Conservation (phyloP, 1,139 yeast species). For the Pichia sp. region DNA sequence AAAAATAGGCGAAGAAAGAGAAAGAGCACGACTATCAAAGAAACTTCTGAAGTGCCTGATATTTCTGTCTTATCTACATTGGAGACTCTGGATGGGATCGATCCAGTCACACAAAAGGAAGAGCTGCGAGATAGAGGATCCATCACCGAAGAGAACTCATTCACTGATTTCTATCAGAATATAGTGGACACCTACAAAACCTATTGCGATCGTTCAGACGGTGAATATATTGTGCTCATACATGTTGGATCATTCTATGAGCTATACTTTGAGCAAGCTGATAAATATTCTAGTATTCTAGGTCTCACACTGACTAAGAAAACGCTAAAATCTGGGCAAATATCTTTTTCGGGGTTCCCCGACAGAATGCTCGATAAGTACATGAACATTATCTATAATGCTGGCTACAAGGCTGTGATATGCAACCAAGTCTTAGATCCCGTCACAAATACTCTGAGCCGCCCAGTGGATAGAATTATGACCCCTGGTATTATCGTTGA, state of each 20-base stretch:
- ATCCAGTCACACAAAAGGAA: too few relatives aligned
- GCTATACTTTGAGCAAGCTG: slow-evolving; percentile 83
- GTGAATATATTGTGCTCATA: slow-evolving; percentile 67
- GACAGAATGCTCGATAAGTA: slow-evolving; percentile 62
- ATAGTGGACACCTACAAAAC: slow-evolving; percentile 38
- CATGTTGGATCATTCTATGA: slow-evolving; percentile 93
- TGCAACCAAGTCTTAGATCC: slow-evolving; percentile 55
- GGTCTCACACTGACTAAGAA: slow-evolving; percentile 55
- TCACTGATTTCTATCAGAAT: slow-evolving; percentile 25
- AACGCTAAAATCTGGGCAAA: slow-evolving; percentile 38
- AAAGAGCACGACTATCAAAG: too few relatives aligned
- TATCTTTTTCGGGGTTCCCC: slow-evolving; percentile 94
- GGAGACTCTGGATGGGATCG: too few relatives aligned
- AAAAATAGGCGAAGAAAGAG: background rate
- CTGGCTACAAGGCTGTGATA: slow-evolving; percentile 67
- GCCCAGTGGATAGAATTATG: slow-evolving; percentile 73
- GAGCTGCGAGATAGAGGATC: slow-evolving; percentile 10
- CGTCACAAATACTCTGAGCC: slow-evolving; percentile 38
- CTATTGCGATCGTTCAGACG: slow-evolving; percentile 32
- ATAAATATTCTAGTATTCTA: slow-evolving; percentile 58
- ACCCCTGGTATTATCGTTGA: slow-evolving; percentile 93
- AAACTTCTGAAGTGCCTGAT: too few relatives aligned
- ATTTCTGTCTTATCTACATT: too few relatives aligned
- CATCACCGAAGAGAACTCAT: slow-evolving; percentile 13
- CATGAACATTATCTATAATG: slow-evolving; percentile 61